Evolutionary conservation across 208 protist genomes (phyloP).

Genomic region (Trypanosoma mega): DNA sequence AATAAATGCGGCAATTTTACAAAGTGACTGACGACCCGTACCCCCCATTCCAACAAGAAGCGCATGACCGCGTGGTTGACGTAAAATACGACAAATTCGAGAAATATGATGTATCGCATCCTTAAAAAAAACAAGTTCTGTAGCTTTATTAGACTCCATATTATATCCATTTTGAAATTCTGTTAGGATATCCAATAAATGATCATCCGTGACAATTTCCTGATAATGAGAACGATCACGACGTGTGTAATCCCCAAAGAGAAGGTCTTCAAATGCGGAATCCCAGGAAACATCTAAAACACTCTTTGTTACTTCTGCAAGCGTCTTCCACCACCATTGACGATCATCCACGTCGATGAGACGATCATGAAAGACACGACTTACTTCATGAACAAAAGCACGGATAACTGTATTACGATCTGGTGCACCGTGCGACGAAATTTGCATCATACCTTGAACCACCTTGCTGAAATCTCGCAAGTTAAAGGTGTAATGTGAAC

Average conservation of each 20-base stretch:
- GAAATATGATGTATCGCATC: conserved; percentile 96
- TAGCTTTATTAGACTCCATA: conserved; percentile 84
- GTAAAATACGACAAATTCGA: conserved; percentile 95
- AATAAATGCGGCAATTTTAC: conserved; percentile 94
- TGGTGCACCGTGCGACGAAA: conserved; percentile 58
- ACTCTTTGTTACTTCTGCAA: conserved; percentile 49
- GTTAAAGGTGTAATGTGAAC: conserved; percentile 99
- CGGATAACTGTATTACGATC: conserved; percentile 55
- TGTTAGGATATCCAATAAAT: conserved; percentile 54
- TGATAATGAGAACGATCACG: conserved; percentile 86
- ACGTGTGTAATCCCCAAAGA: conserved; percentile 93
- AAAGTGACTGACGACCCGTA: conserved; percentile 95
- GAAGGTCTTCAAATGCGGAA: conserved; percentile 57
- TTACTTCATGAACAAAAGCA: conserved; percentile 95
- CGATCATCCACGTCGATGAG: conserved; percentile 92
- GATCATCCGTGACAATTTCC: conserved; percentile 50
- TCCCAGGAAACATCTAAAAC: conserved; percentile 72
- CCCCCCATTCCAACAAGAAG: conserved; percentile 97
- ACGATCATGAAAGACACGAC: conserved; percentile 96
- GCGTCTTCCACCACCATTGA: conserved; percentile 90
- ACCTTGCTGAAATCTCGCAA: conserved; percentile 97
- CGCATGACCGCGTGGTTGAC: conserved; percentile 96
- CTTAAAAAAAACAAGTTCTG: conserved; percentile 97
- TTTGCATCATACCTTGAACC: conserved; percentile 95
- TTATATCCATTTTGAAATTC: conserved; percentile 95